A percentile compares a stretch with the other conserved stretches of the same genome.
Evolutionary conservation across 805 yeast genomes (phyloP).

Genomic region (Ogataea chonburiensis): DNA sequence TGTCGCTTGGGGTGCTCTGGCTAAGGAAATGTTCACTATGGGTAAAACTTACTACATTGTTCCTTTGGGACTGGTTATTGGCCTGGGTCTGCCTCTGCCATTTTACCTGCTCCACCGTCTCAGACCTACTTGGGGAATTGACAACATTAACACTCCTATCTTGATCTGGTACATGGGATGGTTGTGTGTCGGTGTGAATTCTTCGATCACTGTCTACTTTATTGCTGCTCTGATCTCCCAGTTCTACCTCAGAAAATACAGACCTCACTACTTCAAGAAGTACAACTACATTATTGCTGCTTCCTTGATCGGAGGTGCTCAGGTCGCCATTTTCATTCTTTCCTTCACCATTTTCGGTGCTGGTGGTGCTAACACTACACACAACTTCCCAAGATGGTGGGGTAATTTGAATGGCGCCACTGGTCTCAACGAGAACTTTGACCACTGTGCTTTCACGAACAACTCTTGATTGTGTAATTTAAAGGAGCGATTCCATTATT

Average conservation of each 20-base stretch:
- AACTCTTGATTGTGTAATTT: constrained; percentile 6
- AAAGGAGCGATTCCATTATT: too few species aligned
- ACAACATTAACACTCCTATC: constrained; percentile 29
- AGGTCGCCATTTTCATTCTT: constrained; percentile 33
- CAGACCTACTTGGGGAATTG: constrained; percentile 32
- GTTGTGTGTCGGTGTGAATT: constrained; percentile 35
- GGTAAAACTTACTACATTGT: constrained; percentile 33
- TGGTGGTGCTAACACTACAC: constrained; percentile 28
- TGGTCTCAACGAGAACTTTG: constrained; percentile 16
- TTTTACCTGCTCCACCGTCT: constrained; percentile 30
- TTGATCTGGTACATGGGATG: constrained; percentile 35
- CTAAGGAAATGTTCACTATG: constrained; percentile 32
- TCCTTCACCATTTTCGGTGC: constrained; percentile 36
- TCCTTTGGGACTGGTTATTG: constrained; percentile 30
- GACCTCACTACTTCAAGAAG: constrained; percentile 35
- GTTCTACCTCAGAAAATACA: constrained; percentile 28
- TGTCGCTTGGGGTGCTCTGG: constrained; percentile 37
- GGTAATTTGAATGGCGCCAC: constrained; percentile 26
- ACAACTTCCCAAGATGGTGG: constrained; percentile 36
- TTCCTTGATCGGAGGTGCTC: constrained; percentile 48
- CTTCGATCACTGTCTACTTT: constrained; percentile 32
- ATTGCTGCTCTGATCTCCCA: constrained; percentile 29
- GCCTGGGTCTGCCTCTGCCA: constrained; percentile 31
- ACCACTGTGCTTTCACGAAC: constrained; percentile 19
- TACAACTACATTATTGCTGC: constrained; percentile 51